Evolutionary conservation across 192 early-diverging fungal genomes (phyloP).

Genomic region (Entomortierella beljakovae): DNA sequence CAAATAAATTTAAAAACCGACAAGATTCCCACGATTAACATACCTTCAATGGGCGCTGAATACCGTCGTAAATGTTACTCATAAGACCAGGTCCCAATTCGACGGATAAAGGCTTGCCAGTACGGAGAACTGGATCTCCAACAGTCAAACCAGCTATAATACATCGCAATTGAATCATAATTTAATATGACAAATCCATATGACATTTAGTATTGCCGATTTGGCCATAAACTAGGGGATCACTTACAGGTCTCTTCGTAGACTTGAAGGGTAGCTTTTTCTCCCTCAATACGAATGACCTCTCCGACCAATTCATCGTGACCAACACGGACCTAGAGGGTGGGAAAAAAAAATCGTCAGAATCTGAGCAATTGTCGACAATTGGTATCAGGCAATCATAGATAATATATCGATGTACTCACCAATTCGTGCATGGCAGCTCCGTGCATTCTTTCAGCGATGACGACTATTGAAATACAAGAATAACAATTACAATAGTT

Average conservation of each 20-base stretch:
- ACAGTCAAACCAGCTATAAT: constrained; percentile 92
- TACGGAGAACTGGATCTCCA: constrained; percentile 98
- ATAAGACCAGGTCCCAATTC: constrained; percentile 98
- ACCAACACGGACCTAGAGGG: constrained; percentile 90
- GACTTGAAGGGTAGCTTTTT: constrained; percentile 99
- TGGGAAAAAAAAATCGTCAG: background rate
- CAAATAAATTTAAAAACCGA: too few relatives aligned
- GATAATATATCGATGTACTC: constrained; percentile 17
- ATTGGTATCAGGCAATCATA: background rate
- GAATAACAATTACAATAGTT: background rate
- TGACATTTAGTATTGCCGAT: too few relatives aligned
- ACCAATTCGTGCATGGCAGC: constrained; percentile 99
- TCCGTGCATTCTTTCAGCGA: constrained; percentile 98
- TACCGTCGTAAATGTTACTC: constrained; percentile 99
- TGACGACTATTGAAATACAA: constrained; percentile 77
- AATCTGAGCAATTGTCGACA: background rate
- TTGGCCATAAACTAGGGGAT: too few relatives aligned
- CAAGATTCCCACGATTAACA: background rate
- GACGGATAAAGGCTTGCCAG: constrained; percentile 98
- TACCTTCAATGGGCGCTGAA: constrained; percentile 97
- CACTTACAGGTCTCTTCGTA: constrained; percentile 97
- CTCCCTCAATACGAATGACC: constrained; percentile 99
- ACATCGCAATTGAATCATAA: background rate
- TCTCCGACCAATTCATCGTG: constrained; percentile 98
- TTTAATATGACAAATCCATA: too few relatives aligned